Evolutionary conservation across 495 filamentous ascomycete species (phyloP), one percentile per base, ranked within the genome.

Genomic region (Massariosphaeria phaeospora): DNA sequence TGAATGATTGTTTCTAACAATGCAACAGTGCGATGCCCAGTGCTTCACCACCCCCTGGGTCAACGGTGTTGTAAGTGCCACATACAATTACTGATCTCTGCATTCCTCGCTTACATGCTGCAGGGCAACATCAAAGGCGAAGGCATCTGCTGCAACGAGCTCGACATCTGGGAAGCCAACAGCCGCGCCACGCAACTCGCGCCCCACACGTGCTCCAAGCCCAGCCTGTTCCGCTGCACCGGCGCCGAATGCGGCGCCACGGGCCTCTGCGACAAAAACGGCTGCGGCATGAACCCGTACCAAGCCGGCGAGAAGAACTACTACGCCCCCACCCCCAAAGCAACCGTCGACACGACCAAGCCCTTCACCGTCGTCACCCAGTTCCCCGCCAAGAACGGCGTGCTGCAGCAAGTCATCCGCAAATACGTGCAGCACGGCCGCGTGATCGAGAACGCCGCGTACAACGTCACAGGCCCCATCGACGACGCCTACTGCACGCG

Each of bases 251-350:
- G 84, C 55, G 80, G 77, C 38, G 75, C 65, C 23, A 68, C 45
- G 33, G 79, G 76, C 43, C 75, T 79, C 48, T 90, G 86, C 66
- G 87, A 91, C 65, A 80, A 86, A 56, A 83, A 83, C 65, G 84
- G 84, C 50, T 90, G 86, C 69, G 85, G 88, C 66, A 87, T 84
- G 79, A 90, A 90, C 80, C 70, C 79, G 13, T 88, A 82, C 78
- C 79, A 79, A 58, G 72, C 78, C 72, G 84, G 84, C 48, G 73
- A 80, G 69, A 75, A 63, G 17, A 63, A 59, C 64, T 89, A 84
- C 78, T 86, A 79, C 71, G 84, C 82, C 40, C 65, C 70, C 21
- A 77, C 76, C 63, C 24, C 20, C 1, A 73, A 70, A 70, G 15
- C 25, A 33, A 82, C 68, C 11, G 67, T 89, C 65, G 79, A 89